Evolutionary conservation across 2,329 filamentous ascomycete species (phyloP).

Genomic region (Byssothecium circinans): DNA sequence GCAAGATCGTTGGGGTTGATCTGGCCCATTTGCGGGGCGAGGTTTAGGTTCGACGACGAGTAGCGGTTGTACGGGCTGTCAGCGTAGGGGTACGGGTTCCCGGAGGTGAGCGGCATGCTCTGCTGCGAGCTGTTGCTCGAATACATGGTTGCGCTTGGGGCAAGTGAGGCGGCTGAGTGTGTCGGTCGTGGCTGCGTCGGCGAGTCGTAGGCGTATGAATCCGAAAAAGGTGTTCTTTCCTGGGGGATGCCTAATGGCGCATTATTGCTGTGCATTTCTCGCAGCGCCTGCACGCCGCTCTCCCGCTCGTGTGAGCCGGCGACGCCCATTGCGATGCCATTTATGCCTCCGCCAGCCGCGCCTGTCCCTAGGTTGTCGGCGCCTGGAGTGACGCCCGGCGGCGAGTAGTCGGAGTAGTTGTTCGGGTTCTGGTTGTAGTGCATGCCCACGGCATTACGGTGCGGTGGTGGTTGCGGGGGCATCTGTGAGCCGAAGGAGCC

Average conservation of each 20-base stretch:
- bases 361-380: conserved; percentile 67
- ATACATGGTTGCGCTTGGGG: conserved; percentile 38
- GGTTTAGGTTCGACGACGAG: conserved; percentile 42
- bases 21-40: conserved; percentile 42
- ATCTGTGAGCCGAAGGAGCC: conserved; percentile 20
- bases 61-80: conserved; percentile 70
- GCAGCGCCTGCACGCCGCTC: conserved; percentile 65
- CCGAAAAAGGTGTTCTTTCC: conserved; percentile 29
- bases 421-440: conserved; percentile 27
- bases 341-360: conserved; percentile 65
- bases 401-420: conserved; percentile 40
- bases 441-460: conserved; percentile 12
- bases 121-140: conserved; percentile 48
- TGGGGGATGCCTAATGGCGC: conserved; percentile 21
- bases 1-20: conserved; percentile 79
- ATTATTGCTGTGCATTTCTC: conserved; percentile 38
- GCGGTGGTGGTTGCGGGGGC: conserved; percentile 40
- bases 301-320: conserved; percentile 63
- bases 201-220: conserved; percentile 28
- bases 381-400: conserved; percentile 57
- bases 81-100: conserved; percentile 49
- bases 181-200: conserved; percentile 25
- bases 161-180: conserved; percentile 40
- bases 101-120: conserved; percentile 53
- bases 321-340: conserved; percentile 67